A percentile compares a stretch with the other conserved stretches of the same genome.
These are phyloP conservation scores for Cordyceps fumosorosea DNA, from an alignment of 2,329 filamentous ascomycete species.

Conservation along the genomic window DNA sequence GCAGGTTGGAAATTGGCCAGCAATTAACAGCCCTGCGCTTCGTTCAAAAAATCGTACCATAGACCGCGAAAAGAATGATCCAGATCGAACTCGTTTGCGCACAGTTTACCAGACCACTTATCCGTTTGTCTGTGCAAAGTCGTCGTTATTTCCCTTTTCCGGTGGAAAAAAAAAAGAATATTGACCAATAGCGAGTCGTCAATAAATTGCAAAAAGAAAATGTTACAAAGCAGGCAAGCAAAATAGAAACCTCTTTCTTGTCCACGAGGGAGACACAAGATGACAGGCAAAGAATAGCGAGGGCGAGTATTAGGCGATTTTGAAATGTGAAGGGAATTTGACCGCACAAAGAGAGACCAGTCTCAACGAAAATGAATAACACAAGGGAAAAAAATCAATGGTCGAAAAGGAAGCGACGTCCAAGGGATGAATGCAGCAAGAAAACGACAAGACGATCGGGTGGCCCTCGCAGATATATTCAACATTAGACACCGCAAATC, in stretches of 20 bases:
- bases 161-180: neutral
- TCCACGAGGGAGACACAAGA: neutral
- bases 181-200: neutral
- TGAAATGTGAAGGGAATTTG: neutral
- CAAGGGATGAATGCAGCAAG: neutral
- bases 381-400: neutral
- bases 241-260: neutral
- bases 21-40: neutral
- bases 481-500: neutral
- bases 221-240: neutral
- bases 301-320: neutral
- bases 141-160: neutral
- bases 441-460: neutral
- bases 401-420: neutral
- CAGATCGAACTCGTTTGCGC: conserved; percentile 1
- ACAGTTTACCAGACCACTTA: neutral
- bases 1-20: neutral
- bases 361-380: neutral
- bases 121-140: neutral
- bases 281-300: neutral
- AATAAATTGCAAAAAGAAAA: neutral
- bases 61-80: neutral
- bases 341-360: neutral
- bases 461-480: neutral
- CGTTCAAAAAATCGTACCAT: neutral